These are phyloP conservation scores for Nyssa sinensis DNA, from an alignment of 148 eudicot species.

Conservation along the genomic window DNA sequence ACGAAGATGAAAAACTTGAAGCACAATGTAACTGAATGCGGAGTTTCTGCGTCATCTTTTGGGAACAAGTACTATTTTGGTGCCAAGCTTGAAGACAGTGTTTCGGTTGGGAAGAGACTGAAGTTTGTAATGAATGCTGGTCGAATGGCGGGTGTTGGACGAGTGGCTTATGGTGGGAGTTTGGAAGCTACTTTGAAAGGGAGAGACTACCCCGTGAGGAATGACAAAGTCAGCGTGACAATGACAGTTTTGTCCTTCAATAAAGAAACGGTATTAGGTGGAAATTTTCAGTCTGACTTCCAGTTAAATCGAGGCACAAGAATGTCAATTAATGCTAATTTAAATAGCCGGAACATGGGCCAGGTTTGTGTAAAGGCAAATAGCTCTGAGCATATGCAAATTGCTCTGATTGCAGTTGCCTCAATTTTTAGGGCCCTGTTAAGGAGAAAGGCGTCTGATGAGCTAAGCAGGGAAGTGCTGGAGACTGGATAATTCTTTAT, in stretches of 20 bases:
- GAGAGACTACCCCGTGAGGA: slow-evolving; percentile 77
- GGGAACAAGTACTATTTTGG: slow-evolving; percentile 63
- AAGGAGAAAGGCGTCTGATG: slow-evolving; percentile 31
- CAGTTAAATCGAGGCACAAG: slow-evolving; percentile 59
- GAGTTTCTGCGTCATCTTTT: slow-evolving; percentile 67
- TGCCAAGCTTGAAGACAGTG: slow-evolving; percentile 68
- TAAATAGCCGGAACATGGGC: slow-evolving; percentile 79
- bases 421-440: slow-evolving; percentile 56
- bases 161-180: slow-evolving; percentile 82
- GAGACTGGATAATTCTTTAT: slow-evolving; percentile 24
- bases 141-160: slow-evolving; percentile 51
- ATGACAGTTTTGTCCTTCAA: slow-evolving; percentile 60
- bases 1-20: slow-evolving; percentile 49
- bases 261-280: slow-evolving; percentile 74
- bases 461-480: slow-evolving; percentile 24
- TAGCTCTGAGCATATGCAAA: slow-evolving; percentile 78
- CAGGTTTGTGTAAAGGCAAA: slow-evolving; percentile 54
- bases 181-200: slow-evolving; percentile 76
- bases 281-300: slow-evolving; percentile 64
- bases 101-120: slow-evolving; percentile 56
- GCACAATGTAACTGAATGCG: slow-evolving; percentile 63
- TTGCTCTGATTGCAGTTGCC: slow-evolving; percentile 60
- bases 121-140: slow-evolving; percentile 60
- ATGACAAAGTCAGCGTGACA: slow-evolving; percentile 54
- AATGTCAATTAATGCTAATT: slow-evolving; percentile 59